Conservation (phyloP, 148 eudicot species). For the Cornus controversa region DNA sequence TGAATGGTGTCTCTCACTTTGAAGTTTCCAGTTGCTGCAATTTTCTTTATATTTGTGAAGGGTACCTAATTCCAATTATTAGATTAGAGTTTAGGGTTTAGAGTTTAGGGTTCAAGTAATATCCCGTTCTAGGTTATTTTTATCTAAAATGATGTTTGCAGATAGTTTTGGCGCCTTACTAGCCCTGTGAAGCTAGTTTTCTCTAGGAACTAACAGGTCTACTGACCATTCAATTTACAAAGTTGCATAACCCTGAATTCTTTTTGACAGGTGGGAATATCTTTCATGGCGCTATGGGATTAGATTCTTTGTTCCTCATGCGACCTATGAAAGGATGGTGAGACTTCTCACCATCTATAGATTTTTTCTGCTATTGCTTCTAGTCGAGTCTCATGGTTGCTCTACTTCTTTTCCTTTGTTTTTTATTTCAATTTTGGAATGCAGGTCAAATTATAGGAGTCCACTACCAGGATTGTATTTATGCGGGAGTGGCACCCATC, state of each 20-base stretch:
- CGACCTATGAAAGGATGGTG: conserved; percentile 84
- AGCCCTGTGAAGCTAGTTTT: neutral
- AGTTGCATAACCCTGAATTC: neutral
- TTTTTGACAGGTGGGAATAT: conserved; percentile 79
- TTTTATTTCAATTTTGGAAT: neutral
- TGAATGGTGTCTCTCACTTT: neutral
- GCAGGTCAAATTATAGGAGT: conserved; percentile 85
- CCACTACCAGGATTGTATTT: conserved; percentile 81
- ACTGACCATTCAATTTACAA: neutral
- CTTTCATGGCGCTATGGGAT: conserved; percentile 97
- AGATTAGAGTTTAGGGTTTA: too few species aligned
- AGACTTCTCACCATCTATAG: neutral
- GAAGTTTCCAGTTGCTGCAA: neutral
- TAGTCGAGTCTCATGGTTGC: neutral
- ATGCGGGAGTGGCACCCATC: conserved; percentile 96
- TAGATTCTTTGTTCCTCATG: conserved; percentile 92
- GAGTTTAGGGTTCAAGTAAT: too few species aligned
- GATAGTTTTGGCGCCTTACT: neutral
- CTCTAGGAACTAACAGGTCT: neutral
- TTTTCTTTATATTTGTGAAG: neutral
- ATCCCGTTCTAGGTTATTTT: too few species aligned
- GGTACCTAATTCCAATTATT: neutral
- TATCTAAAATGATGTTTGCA: too few species aligned
- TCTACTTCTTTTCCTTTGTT: neutral
- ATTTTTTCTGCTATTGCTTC: neutral